Evolutionary conservation across 2,329 filamentous ascomycete genomes (phyloP).

Genomic region (Pyrenophora seminiperda): DNA sequence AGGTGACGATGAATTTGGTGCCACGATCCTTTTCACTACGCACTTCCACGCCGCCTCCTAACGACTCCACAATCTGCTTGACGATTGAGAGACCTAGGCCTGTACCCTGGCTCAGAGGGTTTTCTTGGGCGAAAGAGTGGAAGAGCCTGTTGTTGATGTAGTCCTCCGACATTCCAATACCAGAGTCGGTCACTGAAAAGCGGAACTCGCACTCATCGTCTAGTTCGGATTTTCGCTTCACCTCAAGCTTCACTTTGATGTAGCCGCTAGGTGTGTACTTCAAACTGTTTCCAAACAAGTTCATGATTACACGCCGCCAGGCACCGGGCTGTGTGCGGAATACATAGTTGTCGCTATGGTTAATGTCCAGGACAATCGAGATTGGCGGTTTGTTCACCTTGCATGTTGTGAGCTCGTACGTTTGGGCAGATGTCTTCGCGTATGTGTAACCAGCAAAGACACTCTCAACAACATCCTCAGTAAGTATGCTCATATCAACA

Average conservation of each 20-base stretch:
- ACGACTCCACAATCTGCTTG: slow-evolving; percentile 45
- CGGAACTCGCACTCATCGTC: slow-evolving; percentile 38
- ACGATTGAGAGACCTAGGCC: slow-evolving; percentile 49
- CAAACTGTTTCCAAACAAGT: slow-evolving; percentile 48
- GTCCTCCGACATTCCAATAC: slow-evolving; percentile 50
- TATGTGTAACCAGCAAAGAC: slow-evolving; percentile 47
- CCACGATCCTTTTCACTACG: slow-evolving; percentile 43
- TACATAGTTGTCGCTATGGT: slow-evolving; percentile 41
- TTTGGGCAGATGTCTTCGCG: slow-evolving; percentile 37
- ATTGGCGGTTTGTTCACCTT: slow-evolving; percentile 29
- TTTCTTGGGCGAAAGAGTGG: slow-evolving; percentile 49
- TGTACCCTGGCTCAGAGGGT: slow-evolving; percentile 46
- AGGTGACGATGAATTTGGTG: slow-evolving; percentile 46
- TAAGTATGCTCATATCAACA: slow-evolving; percentile 42
- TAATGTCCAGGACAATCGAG: slow-evolving; percentile 45
- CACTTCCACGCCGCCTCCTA: slow-evolving; percentile 47
- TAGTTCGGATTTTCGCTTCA: slow-evolving; percentile 24
- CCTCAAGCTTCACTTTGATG: slow-evolving; percentile 46
- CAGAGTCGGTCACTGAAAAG: slow-evolving; percentile 46
- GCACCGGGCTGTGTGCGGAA: slow-evolving; percentile 48
- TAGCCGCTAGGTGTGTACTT: slow-evolving; percentile 48
- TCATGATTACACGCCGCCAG: slow-evolving; percentile 49
- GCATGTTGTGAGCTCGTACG: slow-evolving; percentile 26
- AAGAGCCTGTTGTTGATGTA: slow-evolving; percentile 46
- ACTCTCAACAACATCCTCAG: slow-evolving; percentile 47